A percentile compares a stretch with the other conserved stretches of the same genome.
These are phyloP conservation scores for Fragilariopsis cylindrus DNA, from an alignment of 108 stramenopile genomes.

Conservation along the genomic window DNA sequence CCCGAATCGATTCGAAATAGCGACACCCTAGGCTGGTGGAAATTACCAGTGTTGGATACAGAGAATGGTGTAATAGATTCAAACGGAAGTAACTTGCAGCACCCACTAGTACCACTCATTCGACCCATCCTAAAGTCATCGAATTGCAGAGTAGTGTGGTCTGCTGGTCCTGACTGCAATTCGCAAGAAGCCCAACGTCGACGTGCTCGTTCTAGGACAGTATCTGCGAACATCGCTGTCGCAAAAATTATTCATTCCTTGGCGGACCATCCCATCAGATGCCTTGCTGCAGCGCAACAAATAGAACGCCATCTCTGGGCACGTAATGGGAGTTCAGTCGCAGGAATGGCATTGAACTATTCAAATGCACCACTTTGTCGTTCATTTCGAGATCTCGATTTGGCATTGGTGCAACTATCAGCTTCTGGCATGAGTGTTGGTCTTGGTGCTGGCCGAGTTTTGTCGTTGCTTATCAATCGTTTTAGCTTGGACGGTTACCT, in stretches of 20 bases:
- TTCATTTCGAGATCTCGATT: constrained; percentile 81
- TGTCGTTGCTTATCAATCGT: constrained; percentile 67
- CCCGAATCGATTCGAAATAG: constrained; percentile 53
- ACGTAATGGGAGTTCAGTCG: constrained; percentile 78
- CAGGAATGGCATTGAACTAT: constrained; percentile 87
- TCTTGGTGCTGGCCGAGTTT: constrained; percentile 79
- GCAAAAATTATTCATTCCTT: constrained; percentile 87
- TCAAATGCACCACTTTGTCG: constrained; percentile 81
- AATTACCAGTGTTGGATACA: constrained; percentile 78
- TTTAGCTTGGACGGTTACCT: constrained; percentile 86
- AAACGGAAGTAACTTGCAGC: constrained; percentile 34
- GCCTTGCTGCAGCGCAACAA: constrained; percentile 83
- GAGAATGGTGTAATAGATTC: constrained; percentile 27
- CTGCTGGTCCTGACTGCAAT: constrained; percentile 82
- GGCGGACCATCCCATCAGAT: constrained; percentile 86
- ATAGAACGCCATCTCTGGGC: constrained; percentile 89
- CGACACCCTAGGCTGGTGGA: constrained; percentile 75
- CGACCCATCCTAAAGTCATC: constrained; percentile 70
- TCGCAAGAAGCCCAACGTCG: constrained; percentile 77
- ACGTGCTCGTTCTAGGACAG: constrained; percentile 60
- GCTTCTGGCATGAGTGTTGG: constrained; percentile 82
- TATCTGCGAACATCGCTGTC: constrained; percentile 78
- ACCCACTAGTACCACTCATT: constrained; percentile 72
- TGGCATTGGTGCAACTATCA: constrained; percentile 83
- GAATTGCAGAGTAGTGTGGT: constrained; percentile 88